These are phyloP conservation scores for Penicillium paxilli DNA, from an alignment of 495 filamentous ascomycete genomes.

Conservation along the genomic window DNA sequence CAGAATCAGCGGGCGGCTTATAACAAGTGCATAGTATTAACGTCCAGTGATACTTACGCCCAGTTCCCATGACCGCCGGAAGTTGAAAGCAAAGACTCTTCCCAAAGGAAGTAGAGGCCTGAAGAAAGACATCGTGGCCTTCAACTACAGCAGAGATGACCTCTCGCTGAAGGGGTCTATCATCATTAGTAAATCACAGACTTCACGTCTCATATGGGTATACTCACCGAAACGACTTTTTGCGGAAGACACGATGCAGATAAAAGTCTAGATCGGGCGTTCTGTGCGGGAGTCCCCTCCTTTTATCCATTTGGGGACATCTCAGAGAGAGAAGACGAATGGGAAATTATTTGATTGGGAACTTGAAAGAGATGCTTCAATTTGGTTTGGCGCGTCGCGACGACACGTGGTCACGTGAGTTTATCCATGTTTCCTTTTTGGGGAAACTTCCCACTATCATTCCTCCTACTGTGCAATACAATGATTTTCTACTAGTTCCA, in stretches of 20 bases:
- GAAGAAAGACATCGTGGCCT: conserved; percentile 89
- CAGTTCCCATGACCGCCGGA: conserved; percentile 82
- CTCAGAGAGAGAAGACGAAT: conserved; percentile 5
- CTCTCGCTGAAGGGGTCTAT: conserved; percentile 80
- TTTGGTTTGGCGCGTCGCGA: background rate
- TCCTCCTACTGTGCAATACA: no score
- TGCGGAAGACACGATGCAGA: conserved; percentile 78
- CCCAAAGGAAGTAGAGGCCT: conserved; percentile 94
- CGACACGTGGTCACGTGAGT: conserved; percentile 15
- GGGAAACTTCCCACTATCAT: no score
- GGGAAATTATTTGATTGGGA: background rate
- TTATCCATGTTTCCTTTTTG: background rate
- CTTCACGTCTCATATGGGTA: background rate
- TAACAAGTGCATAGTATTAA: background rate
- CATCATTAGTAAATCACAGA: conserved; percentile 13
- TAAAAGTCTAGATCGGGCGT: conserved; percentile 79
- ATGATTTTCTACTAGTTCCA: no score
- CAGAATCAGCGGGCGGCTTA: conserved; percentile 4
- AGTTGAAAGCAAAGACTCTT: conserved; percentile 95
- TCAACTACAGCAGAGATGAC: conserved; percentile 80
- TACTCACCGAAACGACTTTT: conserved; percentile 66
- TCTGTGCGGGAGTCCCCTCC: conserved; percentile 18
- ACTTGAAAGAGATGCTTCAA: background rate
- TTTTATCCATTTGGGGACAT: conserved; percentile 29
- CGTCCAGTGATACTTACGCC: conserved; percentile 55